These are phyloP conservation scores for Lantana camara DNA, from an alignment of 257 asterid genomes.

Conservation along the genomic window DNA sequence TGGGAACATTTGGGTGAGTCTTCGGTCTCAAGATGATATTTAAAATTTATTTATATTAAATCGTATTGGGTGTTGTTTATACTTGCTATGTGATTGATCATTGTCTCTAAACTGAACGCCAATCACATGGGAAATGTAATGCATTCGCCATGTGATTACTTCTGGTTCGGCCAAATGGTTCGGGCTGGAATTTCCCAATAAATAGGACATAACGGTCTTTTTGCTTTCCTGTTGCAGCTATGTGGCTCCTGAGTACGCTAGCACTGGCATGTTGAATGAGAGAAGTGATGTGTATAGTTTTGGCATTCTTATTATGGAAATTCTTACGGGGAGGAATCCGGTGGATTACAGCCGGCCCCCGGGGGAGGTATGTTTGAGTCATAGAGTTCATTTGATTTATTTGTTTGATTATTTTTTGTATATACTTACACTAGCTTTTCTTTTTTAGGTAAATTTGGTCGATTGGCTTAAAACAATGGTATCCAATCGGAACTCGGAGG, in stretches of 20 bases:
- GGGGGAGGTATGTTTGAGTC: conserved; percentile 58
- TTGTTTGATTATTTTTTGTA: conserved; percentile 6
- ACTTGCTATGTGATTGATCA: too few species aligned
- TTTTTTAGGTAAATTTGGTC: conserved; percentile 68
- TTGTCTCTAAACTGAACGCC: too few species aligned
- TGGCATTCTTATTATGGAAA: conserved; percentile 90
- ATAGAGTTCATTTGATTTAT: conserved; percentile 14
- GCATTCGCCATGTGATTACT: too few species aligned
- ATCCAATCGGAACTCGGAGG: conserved; percentile 74
- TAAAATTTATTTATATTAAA: too few species aligned
- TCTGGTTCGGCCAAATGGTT: too few species aligned
- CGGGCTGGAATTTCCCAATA: too few species aligned
- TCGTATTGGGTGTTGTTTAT: too few species aligned
- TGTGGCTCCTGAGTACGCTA: conserved; percentile 93
- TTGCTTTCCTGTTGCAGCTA: conserved; percentile 49
- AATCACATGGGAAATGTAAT: too few species aligned
- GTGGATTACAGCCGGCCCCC: conserved; percentile 88
- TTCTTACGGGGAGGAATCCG: conserved; percentile 78
- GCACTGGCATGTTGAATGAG: conserved; percentile 93
- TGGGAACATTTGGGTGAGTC: conserved; percentile 95
- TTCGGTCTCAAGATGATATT: background rate
- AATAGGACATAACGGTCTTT: background rate
- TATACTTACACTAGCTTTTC: background rate
- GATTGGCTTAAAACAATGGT: conserved; percentile 96
- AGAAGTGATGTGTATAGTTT: conserved; percentile 89